Evolutionary conservation across 306 rosid genomes (phyloP).

Genomic region (Casuarina glauca): DNA sequence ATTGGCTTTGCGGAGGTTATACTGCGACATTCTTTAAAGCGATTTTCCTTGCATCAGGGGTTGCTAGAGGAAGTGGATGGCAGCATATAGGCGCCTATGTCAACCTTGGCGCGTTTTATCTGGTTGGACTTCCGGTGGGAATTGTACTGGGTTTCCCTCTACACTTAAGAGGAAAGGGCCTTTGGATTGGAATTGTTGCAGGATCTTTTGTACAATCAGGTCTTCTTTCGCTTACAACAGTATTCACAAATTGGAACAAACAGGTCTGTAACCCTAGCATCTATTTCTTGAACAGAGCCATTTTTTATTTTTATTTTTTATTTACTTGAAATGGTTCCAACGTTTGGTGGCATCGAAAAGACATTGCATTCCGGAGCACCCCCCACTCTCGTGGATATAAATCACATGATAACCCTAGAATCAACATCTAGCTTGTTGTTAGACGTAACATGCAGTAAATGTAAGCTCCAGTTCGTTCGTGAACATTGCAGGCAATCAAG

Average conservation of each 20-base stretch:
- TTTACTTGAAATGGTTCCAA: background rate
- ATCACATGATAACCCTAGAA: too few relatives aligned
- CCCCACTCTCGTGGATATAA: too few relatives aligned
- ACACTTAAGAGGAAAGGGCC: constrained; percentile 47
- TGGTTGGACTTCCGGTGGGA: constrained; percentile 50
- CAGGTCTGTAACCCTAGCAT: constrained; percentile 33
- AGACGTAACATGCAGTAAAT: background rate
- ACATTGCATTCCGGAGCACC: too few relatives aligned
- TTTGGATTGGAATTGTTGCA: constrained; percentile 50
- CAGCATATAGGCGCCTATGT: constrained; percentile 45
- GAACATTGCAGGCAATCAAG: constrained; percentile 16
- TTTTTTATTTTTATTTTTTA: background rate
- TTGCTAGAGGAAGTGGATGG: constrained; percentile 62
- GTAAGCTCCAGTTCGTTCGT: background rate
- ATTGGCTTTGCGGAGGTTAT: background rate
- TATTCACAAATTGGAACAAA: constrained; percentile 50
- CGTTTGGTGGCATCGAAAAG: background rate
- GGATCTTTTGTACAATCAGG: constrained; percentile 38
- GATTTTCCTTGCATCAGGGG: constrained; percentile 27
- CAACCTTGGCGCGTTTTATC: constrained; percentile 58
- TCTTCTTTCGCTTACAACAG: constrained; percentile 33
- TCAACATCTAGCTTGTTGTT: background rate
- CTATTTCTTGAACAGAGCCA: background rate
- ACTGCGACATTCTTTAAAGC: too few relatives aligned
- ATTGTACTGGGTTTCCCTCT: constrained; percentile 36